phyloP scores from a whole-genome alignment of 164 flowering plant species.

The Sedum album region DNA sequence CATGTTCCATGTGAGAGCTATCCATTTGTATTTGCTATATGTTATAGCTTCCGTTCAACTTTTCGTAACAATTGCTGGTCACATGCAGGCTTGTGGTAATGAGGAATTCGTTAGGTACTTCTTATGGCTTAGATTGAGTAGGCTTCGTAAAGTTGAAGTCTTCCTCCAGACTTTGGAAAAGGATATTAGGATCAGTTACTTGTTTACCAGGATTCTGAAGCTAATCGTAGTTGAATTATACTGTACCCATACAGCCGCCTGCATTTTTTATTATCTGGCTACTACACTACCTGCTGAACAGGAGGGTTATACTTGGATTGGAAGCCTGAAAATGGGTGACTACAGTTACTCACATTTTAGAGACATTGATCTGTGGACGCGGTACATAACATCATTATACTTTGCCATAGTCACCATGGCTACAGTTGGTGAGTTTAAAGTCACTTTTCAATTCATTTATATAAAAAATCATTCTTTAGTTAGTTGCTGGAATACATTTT shows the following conservation, averaged over 20 bases:
- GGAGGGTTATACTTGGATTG: conserved; percentile 82
- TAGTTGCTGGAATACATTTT: background rate
- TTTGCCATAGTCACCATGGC: conserved; percentile 68
- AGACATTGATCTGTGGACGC: conserved; percentile 61
- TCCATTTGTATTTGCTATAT: background rate
- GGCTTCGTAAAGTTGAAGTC: conserved; percentile 36
- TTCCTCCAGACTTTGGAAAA: conserved; percentile 57
- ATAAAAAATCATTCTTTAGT: background rate
- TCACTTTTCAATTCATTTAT: background rate
- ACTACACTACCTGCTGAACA: conserved; percentile 51
- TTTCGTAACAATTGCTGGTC: background rate
- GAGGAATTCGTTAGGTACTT: conserved; percentile 55
- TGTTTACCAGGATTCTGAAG: conserved; percentile 57
- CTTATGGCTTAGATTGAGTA: conserved; percentile 51
- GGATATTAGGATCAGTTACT: conserved; percentile 60
- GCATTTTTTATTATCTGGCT: conserved; percentile 69
- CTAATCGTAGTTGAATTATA: conserved; percentile 59
- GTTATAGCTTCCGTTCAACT: background rate
- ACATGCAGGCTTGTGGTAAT: conserved; percentile 39
- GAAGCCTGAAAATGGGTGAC: conserved; percentile 62
- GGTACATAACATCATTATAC: conserved; percentile 51
- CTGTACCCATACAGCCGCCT: conserved; percentile 77
- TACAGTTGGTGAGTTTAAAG: conserved; percentile 43
- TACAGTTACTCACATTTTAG: conserved; percentile 54
- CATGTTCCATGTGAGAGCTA: background rate